Evolutionary conservation across 2,329 filamentous ascomycete species (phyloP).

Genomic region (Sclerotiophoma versabilis): DNA sequence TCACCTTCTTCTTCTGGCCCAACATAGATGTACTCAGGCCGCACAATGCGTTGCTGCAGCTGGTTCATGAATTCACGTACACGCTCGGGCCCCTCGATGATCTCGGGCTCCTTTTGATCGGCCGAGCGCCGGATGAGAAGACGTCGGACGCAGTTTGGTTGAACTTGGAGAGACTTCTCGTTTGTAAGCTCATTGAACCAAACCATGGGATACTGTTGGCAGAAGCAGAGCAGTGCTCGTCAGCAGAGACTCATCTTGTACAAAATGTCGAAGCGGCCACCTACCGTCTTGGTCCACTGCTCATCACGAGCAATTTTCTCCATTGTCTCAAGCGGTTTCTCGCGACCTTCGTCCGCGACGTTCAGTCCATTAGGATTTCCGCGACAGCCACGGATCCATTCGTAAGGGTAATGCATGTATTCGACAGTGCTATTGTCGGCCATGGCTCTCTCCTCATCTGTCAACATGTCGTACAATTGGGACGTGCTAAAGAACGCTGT

Average conservation of each 20-base stretch:
- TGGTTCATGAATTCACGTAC: neutral
- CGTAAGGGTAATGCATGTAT: constrained; percentile 34
- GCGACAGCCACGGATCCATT: constrained; percentile 7
- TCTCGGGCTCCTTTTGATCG: neutral
- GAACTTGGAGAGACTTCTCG: neutral
- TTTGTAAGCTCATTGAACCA: neutral
- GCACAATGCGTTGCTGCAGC: neutral
- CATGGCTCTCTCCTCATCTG: constrained; percentile 50
- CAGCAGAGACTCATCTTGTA: too few species aligned
- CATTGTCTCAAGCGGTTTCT: neutral
- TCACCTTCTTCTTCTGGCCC: neutral
- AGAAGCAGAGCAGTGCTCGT: too few species aligned
- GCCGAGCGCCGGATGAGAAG: neutral
- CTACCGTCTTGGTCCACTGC: too few species aligned
- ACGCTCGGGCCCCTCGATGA: neutral
- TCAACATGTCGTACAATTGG: constrained; percentile 54
- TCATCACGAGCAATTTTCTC: too few species aligned
- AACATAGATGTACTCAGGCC: neutral
- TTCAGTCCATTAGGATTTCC: neutral
- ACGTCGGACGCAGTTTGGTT: neutral
- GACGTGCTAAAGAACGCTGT: constrained; percentile 56
- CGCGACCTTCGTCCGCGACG: neutral
- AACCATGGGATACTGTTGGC: neutral
- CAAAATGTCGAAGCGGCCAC: too few species aligned
- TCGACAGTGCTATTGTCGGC: constrained; percentile 57